A percentile compares a stretch with the other conserved stretches of the same genome.
These are phyloP conservation scores for Chalaropsis ovoidea DNA, from an alignment of 2,329 filamentous ascomycete species.

Conservation along the genomic window DNA sequence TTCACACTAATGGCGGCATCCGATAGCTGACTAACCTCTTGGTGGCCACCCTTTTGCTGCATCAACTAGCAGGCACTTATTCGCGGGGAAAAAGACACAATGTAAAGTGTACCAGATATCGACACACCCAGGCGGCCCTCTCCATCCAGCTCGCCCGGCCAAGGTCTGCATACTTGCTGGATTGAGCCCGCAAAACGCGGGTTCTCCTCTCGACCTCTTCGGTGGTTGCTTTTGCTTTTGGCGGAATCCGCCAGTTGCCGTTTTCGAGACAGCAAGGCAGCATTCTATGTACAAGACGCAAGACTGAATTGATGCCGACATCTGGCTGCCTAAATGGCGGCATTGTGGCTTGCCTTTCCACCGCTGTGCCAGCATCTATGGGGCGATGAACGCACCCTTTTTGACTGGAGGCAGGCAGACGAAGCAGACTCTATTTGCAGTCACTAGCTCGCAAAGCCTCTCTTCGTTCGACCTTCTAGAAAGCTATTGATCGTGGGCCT, in stretches of 20 bases:
- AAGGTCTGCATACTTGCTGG: neutral
- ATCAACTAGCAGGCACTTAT: neutral
- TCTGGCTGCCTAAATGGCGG: neutral
- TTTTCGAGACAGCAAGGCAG: neutral
- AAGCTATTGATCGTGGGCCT: neutral
- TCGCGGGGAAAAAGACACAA: neutral
- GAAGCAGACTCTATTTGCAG: too few relatives aligned
- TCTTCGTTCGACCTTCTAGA: neutral
- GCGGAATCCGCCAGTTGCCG: conserved; percentile 19
- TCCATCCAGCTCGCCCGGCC: neutral
- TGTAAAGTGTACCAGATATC: neutral
- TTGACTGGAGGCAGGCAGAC: neutral
- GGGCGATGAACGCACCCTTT: neutral
- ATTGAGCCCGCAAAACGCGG: neutral
- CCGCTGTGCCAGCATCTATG: too few relatives aligned
- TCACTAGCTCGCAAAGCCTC: too few relatives aligned
- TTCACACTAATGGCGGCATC: neutral
- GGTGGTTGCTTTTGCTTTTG: neutral
- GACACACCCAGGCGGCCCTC: neutral
- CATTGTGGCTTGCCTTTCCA: too few relatives aligned
- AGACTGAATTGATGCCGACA: neutral
- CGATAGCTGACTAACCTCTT: neutral
- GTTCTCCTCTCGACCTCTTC: neutral
- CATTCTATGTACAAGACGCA: neutral
- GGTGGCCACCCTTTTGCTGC: neutral